Evolutionary conservation across 495 filamentous ascomycete species (phyloP).

Genomic region (Aspergillus nanangensis): DNA sequence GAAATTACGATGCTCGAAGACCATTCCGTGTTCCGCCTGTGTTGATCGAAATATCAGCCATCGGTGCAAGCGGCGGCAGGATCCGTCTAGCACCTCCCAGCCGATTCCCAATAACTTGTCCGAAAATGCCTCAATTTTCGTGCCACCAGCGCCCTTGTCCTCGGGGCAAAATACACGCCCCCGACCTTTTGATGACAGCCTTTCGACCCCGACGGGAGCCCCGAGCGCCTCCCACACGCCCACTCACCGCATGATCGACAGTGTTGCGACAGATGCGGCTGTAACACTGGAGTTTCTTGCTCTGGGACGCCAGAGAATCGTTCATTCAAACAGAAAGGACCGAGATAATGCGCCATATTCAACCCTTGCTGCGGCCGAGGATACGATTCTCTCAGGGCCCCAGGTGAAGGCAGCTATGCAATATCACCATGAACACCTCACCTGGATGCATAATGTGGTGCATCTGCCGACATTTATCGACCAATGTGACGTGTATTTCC

Average conservation of each 20-base stretch:
- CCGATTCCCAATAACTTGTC: too few relatives aligned
- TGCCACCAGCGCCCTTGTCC: too few relatives aligned
- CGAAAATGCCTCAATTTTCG: too few relatives aligned
- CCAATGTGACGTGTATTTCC: constrained; percentile 1
- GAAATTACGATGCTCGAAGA: constrained; percentile 10
- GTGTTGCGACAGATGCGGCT: constrained; percentile 4
- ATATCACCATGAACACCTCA: constrained; percentile 4
- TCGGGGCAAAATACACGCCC: too few relatives aligned
- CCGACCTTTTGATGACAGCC: too few relatives aligned
- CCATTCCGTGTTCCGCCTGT: constrained; percentile 9
- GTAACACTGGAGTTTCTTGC: constrained; percentile 10
- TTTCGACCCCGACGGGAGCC: neutral
- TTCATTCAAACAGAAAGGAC: neutral
- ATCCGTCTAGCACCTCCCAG: too few relatives aligned
- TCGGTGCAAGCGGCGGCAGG: constrained; percentile 2
- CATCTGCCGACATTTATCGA: constrained; percentile 10
- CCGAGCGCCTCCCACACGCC: neutral
- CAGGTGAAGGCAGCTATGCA: constrained; percentile 2
- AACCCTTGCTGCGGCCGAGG: neutral
- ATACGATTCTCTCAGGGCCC: neutral
- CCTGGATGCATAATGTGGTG: constrained; percentile 16
- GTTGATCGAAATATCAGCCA: constrained; percentile 5
- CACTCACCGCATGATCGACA: neutral
- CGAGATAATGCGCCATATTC: neutral
- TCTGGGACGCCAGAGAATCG: constrained; percentile 5